Conservation (phyloP, 2,329 filamentous ascomycete genomes). For the Thelonectria olida region DNA sequence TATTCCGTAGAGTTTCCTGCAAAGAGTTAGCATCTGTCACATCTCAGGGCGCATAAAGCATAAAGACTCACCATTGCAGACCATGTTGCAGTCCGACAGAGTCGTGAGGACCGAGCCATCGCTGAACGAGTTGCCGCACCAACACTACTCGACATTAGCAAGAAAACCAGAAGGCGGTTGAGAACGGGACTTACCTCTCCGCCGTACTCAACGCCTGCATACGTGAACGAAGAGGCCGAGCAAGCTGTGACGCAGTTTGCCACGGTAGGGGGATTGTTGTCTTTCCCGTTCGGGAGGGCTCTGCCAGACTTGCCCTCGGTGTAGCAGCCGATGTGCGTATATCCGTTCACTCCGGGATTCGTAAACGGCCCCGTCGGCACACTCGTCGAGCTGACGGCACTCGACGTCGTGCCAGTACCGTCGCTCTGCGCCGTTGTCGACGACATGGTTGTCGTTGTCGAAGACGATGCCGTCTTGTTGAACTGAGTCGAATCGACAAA, state of each 20-base stretch:
- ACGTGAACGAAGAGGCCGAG: constrained; percentile 36
- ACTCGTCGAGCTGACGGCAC: not conserved
- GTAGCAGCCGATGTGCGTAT: constrained; percentile 50
- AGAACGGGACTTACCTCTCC: constrained; percentile 41
- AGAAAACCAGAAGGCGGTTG: fast-evolving
- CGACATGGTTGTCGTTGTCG: not conserved
- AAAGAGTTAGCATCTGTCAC: constrained; percentile 2
- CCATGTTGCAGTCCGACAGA: constrained; percentile 45
- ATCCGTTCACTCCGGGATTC: constrained; percentile 50
- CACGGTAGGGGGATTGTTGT: constrained; percentile 42
- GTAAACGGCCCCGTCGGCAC: constrained; percentile 34
- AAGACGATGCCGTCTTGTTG: constrained; percentile 29
- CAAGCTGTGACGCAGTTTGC: constrained; percentile 47
- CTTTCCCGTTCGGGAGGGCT: constrained; percentile 42
- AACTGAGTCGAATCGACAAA: constrained; percentile 51
- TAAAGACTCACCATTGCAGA: constrained; percentile 41
- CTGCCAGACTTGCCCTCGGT: constrained; percentile 46
- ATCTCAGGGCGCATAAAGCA: too few species aligned
- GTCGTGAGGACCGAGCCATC: constrained; percentile 42
- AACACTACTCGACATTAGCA: constrained; percentile 40
- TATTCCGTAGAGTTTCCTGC: constrained; percentile 47
- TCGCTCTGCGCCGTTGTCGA: not conserved
- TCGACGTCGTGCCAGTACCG: constrained; percentile 9
- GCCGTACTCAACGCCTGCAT: constrained; percentile 51
- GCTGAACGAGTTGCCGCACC: constrained; percentile 45